Base-by-base conservation (phyloP, 768 basidiomycete species). In the Trichaptum fuscoviolaceum region DNA sequence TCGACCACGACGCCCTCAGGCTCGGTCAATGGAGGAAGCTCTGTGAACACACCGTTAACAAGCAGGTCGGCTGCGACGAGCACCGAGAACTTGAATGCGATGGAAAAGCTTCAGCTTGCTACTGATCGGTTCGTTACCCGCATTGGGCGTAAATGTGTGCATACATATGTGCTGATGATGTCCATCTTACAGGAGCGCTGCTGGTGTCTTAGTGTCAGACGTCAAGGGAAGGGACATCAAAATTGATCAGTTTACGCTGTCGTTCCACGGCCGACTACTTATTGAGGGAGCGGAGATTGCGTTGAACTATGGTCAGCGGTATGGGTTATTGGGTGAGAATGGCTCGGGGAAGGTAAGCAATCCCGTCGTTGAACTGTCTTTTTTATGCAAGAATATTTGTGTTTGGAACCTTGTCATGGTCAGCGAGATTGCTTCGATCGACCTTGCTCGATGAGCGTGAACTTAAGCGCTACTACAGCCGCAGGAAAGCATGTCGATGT, bases 161-260 rank as follows among this genome's bases (percentile, higher is more conserved):
- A 36, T 52, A 24, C n/a, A 52, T 61, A 25, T 24, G 12, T 61
- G 23, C 30, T 61, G 64, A 35, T 26, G 36, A 23, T 30, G 30
- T 8, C 30, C 34, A 63, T 67, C 63, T n/a, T 74, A 35, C 70
- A 94, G 93, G 88, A 93, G 91, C 72, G 90, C 95, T 20, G 84
- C 91, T 26, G 97, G 97, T 66, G 96, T 98, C 23, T 84, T 99
- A 27, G 89, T 95, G 59, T 97, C 95, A 18, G 97, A 99, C 78
- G 76, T 84, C 59, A 95, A 98, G 77, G 86, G 90, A 63, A 90
- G 97, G 65, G 97, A 99, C 81, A 91, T 99, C 85, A 98, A 98
- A 81, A 96, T 99, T 72, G 95, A 97, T 73, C 84, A 89, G 25
- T 99, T 88, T 77, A 97, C 96, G 0, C 85, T 99, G 36, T 97